Conservation (phyloP, 331 rosid genomes). For the Arachis monticola region DNA sequence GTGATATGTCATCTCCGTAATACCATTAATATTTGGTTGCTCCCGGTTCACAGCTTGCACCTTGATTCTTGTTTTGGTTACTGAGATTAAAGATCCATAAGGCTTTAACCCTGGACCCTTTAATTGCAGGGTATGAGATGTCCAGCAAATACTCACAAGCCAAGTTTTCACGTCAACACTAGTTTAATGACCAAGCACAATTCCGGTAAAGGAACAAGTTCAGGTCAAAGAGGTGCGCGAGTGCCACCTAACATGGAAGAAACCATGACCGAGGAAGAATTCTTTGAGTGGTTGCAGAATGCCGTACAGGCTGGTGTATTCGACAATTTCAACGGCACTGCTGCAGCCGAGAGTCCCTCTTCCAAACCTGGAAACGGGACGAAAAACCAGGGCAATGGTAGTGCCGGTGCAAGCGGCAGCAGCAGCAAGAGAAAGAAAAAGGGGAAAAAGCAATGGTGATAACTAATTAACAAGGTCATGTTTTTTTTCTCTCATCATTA, state of each 20-base stretch:
- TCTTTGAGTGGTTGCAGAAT: conserved; percentile 91
- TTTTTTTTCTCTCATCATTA: not conserved
- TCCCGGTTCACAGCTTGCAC: conserved; percentile 25
- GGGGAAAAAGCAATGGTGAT: conserved; percentile 79
- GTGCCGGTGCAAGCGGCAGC: conserved; percentile 41
- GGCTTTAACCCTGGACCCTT: conserved; percentile 34
- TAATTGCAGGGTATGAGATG: conserved; percentile 93
- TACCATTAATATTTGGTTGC: not conserved
- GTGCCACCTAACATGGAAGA: conserved; percentile 78
- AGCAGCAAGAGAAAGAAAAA: conserved; percentile 68
- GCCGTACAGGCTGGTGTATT: conserved; percentile 74
- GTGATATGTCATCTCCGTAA: conserved; percentile 10
- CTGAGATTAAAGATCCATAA: conserved; percentile 26
- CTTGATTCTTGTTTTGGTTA: not conserved
- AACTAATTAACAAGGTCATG: not conserved
- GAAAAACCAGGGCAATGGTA: conserved; percentile 48
- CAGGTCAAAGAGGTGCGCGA: conserved; percentile 78
- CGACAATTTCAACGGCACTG: conserved; percentile 53
- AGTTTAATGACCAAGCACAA: conserved; percentile 71
- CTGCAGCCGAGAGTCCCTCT: conserved; percentile 66
- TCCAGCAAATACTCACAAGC: conserved; percentile 90
- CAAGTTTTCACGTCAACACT: conserved; percentile 96
- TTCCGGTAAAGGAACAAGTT: conserved; percentile 69
- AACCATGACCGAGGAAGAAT: conserved; percentile 88
- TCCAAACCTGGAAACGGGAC: conserved; percentile 61